Evolutionary conservation across 768 basidiomycete species (phyloP), one percentile per base, ranked within the genome.

Genomic region (Gymnopilus dilepis): DNA sequence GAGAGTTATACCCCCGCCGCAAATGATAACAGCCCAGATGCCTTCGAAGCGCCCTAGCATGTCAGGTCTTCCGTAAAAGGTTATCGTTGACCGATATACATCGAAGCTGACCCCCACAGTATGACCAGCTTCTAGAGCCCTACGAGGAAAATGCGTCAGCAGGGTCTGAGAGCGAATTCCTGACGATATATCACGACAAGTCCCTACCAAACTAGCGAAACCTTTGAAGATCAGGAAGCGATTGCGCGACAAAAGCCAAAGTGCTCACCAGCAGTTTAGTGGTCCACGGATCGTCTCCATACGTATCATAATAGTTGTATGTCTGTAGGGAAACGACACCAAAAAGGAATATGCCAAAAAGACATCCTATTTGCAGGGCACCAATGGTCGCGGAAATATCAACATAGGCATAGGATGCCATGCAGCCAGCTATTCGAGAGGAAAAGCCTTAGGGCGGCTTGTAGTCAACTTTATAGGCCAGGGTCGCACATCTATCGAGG

Each of bases 61-160:
- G 42, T 72, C 61, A 3, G 72, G 69, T 19, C 62, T 33, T 1
- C 70, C 70, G 6, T 71, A 73, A 1, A 64, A 60, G 5, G 65
- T 65, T 30, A 78, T 71, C 1, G 76, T 77, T 34, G 70, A 65
- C 4, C 62, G 64, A 59, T 77, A 77, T n/a, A 77, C 64, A 4
- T 71, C 70, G 45, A 69, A 70, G 31, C 63, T 63, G 12, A 73
- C 65, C 1, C 70, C 68, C 2, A 73, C 57, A 2, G 74, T 73
- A 65, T 74, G 73, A 4, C 63, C 70, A 12, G 71, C 60, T 51
- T 75, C 75, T 1, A 72, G 42, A 7, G 71, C 26, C 74, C 73
- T 74, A 17, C 2, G 26, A 22, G 6, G 17, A 13, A 26, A 6
- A 1, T 38, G n/a, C n/a, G 51, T 19, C 38, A 48, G 51, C 13